Evolutionary conservation across 345 rosid genomes (phyloP).

Genomic region (Sapria himalayana): DNA sequence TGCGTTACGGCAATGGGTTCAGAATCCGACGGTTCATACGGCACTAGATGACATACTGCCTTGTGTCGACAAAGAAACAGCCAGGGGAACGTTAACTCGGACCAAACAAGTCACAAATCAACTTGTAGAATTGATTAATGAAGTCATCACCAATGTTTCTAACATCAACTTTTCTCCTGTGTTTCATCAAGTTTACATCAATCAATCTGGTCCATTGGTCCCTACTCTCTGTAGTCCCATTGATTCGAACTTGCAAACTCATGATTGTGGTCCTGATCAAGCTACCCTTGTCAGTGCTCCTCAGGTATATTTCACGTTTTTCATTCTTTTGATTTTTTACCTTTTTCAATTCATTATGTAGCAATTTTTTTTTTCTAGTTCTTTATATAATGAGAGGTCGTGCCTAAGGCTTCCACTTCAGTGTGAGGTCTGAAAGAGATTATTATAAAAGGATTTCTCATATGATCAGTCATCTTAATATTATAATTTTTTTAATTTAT

Average conservation of each 20-base stretch:
- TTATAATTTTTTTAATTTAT: no score
- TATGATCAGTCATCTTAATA: no score
- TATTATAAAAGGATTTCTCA: no score
- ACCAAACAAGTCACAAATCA: conserved; percentile 64
- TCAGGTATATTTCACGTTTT: no score
- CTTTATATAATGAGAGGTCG: no score
- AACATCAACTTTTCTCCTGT: conserved; percentile 82
- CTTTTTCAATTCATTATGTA: no score
- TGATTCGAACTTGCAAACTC: conserved; percentile 29
- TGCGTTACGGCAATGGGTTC: conserved; percentile 75
- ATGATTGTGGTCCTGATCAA: conserved; percentile 55
- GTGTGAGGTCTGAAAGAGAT: no score
- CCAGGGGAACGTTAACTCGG: conserved; percentile 44
- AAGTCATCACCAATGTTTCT: conserved; percentile 83
- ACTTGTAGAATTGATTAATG: conserved; percentile 55
- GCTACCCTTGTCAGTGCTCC: conserved; percentile 59
- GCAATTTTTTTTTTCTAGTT: no score
- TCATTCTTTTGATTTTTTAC: no score
- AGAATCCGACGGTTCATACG: conserved; percentile 60
- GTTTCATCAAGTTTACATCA: conserved; percentile 50
- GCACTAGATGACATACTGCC: conserved; percentile 75
- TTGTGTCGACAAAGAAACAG: conserved; percentile 55
- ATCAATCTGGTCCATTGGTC: conserved; percentile 77
- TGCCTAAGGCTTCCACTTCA: no score
- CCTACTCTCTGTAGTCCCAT: conserved; percentile 79